phyloP scores from a whole-genome alignment of 225 moss, liverwort and hornwort species.

The Rhytidiadelphus loreus region DNA sequence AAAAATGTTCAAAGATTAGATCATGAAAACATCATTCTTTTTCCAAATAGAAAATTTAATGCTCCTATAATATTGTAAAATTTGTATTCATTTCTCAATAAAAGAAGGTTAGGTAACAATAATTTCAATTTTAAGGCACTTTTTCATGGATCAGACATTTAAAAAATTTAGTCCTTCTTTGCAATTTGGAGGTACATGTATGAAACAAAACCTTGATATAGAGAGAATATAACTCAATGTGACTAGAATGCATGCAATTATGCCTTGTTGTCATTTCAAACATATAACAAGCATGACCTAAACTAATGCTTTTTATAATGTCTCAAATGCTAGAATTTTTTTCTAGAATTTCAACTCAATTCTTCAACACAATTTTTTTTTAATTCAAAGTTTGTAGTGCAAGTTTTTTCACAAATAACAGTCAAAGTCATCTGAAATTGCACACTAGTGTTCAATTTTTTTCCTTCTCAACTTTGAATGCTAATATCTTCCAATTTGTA shows the following conservation, averaged over 20 bases:
- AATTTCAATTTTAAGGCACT: too few relatives aligned
- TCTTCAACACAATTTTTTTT: too few relatives aligned
- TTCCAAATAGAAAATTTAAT: neutral
- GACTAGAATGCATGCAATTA: neutral
- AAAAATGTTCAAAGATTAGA: neutral
- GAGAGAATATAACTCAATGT: neutral
- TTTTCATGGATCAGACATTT: neutral
- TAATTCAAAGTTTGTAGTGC: too few relatives aligned
- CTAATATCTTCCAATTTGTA: too few relatives aligned
- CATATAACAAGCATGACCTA: neutral
- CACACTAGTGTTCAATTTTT: too few relatives aligned
- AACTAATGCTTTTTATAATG: too few relatives aligned
- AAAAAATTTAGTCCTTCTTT: neutral
- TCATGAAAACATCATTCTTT: neutral
- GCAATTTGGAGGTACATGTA: neutral
- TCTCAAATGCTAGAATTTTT: too few relatives aligned
- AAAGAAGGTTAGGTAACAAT: neutral
- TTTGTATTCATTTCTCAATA: neutral
- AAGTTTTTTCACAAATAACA: too few relatives aligned
- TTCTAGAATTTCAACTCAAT: too few relatives aligned
- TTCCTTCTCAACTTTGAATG: too few relatives aligned
- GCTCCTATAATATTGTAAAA: neutral
- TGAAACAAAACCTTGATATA: neutral
- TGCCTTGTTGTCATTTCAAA: neutral
- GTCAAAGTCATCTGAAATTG: too few relatives aligned